Evolutionary conservation across 768 basidiomycete genomes (phyloP), one percentile per base, ranked within the genome.

Genomic region (Melanogaster broomeanus): DNA sequence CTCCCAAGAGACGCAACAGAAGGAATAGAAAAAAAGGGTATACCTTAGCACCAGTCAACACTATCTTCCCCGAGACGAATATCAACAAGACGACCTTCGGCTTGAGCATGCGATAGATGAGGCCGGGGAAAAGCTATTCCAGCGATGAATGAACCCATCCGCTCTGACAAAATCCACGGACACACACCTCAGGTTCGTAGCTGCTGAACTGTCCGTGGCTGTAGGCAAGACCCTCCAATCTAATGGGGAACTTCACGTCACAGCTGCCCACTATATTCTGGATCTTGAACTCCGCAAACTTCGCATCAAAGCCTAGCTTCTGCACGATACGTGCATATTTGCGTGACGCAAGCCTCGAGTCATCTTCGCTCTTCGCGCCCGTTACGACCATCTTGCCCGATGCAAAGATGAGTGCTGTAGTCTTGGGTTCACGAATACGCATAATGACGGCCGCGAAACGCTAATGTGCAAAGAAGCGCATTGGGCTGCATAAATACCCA

Each of bases 371-470:
- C 80, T 98, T 99, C 42, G 97, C 97, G 68, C 97, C 97, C 35
- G 97, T 98, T 52, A 98, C 96, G 70, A 99, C 97, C 92, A 99
- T 98, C 83, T 98, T 99, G 67, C 97, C 97, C 51, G 93, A 96
- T 30, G 97, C 97, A 72, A 99, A 99, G 72, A 99, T 98, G 61
- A 99, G 85, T 21, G 96, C 97, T 45, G 97, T 99, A 53, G 97
- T 99, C 80, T 99, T 99, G 45, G 97, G 97, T 63, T 98, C 97
- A 61, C 97, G 94, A 67, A 99, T 98, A 72, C 97, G 93, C 97
- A 99, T 99, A 76, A 99, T 98, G 61, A 98, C 97, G 54, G 97
- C 97, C 62, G 96, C 97, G 78, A 99, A 99, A 88, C 97, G 97
- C 97, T 99, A 73, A 77, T 73, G 79, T 75, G 74, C 76, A 77